Evolutionary conservation across 805 yeast species (phyloP), one percentile per base, ranked within the genome.

Genomic region (Saturnispora bothae): DNA sequence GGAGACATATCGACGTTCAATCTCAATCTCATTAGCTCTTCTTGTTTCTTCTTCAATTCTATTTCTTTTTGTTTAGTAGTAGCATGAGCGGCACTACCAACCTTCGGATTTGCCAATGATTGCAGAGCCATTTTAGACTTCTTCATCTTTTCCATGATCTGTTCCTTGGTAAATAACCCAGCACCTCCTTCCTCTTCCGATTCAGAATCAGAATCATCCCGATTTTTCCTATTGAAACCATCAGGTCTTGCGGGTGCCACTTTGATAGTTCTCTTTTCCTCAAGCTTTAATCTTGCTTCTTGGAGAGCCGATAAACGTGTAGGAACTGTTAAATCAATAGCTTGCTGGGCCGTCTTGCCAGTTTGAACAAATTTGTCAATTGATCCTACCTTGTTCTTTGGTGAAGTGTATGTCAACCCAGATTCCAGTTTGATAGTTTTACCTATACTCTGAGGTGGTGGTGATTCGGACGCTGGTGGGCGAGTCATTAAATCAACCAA

Each of bases 1-100:
- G 94, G 86, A 42, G 72, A 76, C 53, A 85, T 59, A 50, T 80
- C 83, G 10, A 86, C 86, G 50, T 80, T 77, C 38, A 89, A 63
- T 46, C 97, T 69, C 46, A 71, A 64, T 46, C 94, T 71, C 88
- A 85, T 83, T 38, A 77, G 63, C 43, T 80, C 80, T 53, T 81
- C 88, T 28, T 78, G 89, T 26, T 63, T 56, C 48, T 73, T 75
- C 36, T 62, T 66, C 17, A 59, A 55, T 23, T 64, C 64, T 7
- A 38, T 13, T 23, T 41, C 43, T 10, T 32, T 25, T 17, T 39
- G 42, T 22, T 38, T 34, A n/a, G 42, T 41, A 13, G 42, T 38
- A 12, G 31, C 36, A 36, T 59, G 64, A 6, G 40, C 34, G 4
- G 46, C 37, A 4, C 39, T 19, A 23, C 30, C 27, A 27, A 43